Percentiles rank a stretch among this genome's conserved stretches.
Conservation (phyloP, 306 rosid genomes). For the Fragaria ananassa region DNA sequence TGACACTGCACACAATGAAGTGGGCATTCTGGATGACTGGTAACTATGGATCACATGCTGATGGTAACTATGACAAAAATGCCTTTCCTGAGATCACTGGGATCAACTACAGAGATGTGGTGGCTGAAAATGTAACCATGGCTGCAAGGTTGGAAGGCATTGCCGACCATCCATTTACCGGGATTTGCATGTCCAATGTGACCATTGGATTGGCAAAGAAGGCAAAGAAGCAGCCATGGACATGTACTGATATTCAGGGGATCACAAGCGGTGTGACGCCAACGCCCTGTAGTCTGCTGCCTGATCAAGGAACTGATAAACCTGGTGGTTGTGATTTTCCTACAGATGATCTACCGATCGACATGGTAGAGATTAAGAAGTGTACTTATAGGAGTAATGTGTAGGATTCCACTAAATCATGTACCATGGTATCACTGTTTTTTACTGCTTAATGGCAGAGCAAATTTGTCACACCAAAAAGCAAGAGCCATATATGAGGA, state of each 20-base stretch:
- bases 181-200: slow-evolving; percentile 71
- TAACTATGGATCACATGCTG: slow-evolving; percentile 44
- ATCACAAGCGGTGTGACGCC: slow-evolving; percentile 67
- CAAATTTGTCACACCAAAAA: background rate
- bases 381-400: slow-evolving; percentile 41
- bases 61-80: slow-evolving; percentile 29
- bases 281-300: slow-evolving; percentile 52
- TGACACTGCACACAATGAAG: slow-evolving; percentile 54
- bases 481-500: background rate
- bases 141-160: slow-evolving; percentile 83
- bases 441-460: background rate
- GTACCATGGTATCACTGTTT: background rate
- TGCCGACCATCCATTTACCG: slow-evolving; percentile 55
- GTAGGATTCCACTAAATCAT: background rate
- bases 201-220: slow-evolving; percentile 58
- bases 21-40: slow-evolving; percentile 44
- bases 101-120: slow-evolving; percentile 41
- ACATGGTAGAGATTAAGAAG: slow-evolving; percentile 46
- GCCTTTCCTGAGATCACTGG: slow-evolving; percentile 37
- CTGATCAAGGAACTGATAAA: slow-evolving; percentile 45
- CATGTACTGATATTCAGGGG: slow-evolving; percentile 57
- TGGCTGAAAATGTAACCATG: slow-evolving; percentile 55
- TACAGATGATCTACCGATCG: slow-evolving; percentile 47
- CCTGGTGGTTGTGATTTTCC: slow-evolving; percentile 59
- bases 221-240: slow-evolving; percentile 73